A percentile compares a stretch with the other conserved stretches of the same genome.
phyloP scores from a whole-genome alignment of 176 grass and related monocot species.

The Urochloa ruziziensis region DNA sequence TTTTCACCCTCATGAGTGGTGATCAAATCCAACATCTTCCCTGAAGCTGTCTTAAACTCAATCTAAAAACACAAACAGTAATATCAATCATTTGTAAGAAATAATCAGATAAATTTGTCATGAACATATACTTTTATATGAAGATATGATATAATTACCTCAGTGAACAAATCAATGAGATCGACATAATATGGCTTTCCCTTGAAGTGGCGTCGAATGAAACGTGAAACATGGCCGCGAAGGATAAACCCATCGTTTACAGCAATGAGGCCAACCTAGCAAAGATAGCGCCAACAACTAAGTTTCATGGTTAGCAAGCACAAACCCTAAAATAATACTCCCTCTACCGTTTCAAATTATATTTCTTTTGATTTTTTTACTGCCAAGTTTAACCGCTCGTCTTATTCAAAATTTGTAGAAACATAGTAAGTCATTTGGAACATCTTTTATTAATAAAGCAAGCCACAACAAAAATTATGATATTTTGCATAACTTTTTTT shows the following conservation, averaged over 20 bases:
- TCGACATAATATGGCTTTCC: slow-evolving; percentile 87
- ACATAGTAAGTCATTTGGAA: too few relatives aligned
- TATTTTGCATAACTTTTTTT: too few relatives aligned
- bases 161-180: slow-evolving; percentile 89
- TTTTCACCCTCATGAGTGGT: slow-evolving; percentile 97
- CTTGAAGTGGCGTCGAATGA: slow-evolving; percentile 76
- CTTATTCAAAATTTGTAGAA: too few relatives aligned
- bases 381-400: too few relatives aligned
- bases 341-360: too few relatives aligned
- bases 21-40: slow-evolving; percentile 92
- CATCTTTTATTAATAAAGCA: too few relatives aligned
- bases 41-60: slow-evolving; percentile 97
- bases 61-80: slow-evolving; percentile 52
- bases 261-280: slow-evolving; percentile 96
- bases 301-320: slow-evolving; percentile 10
- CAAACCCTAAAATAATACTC: too few relatives aligned
- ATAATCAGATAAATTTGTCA: background rate
- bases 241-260: slow-evolving; percentile 92
- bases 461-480: too few relatives aligned
- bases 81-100: slow-evolving; percentile 11
- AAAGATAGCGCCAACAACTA: slow-evolving; percentile 14
- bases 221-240: slow-evolving; percentile 77
- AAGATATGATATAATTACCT: slow-evolving; percentile 64
- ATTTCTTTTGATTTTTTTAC: too few relatives aligned
- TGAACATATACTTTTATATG: background rate